phyloP scores from a whole-genome alignment of 371 early-diverging fungal species.

The Mortierella sp. region DNA sequence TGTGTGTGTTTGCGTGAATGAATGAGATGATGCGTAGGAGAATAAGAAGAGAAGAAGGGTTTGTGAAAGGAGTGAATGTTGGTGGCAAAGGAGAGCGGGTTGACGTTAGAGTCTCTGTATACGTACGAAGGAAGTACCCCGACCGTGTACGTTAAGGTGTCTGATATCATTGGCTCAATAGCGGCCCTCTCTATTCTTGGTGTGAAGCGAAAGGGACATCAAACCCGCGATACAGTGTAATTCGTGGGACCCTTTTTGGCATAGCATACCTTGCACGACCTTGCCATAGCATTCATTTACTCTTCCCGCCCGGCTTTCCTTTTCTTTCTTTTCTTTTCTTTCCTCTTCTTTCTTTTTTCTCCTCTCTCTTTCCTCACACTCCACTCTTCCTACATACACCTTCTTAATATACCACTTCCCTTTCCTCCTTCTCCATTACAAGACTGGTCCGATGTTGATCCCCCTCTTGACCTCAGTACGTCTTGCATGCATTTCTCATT shows the following conservation, averaged over 20 bases:
- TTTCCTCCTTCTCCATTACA: neutral
- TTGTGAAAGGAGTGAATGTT: neutral
- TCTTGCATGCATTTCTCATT: neutral
- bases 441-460: constrained; percentile 29
- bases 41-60: neutral
- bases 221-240: neutral
- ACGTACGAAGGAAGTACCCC: neutral
- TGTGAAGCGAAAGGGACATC: neutral
- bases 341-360: neutral
- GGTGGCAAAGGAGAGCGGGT: neutral
- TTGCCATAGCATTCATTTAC: neutral
- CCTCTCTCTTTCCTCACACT: neutral
- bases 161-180: neutral
- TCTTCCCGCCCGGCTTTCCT: neutral
- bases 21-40: neutral
- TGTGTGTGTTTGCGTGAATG: neutral
- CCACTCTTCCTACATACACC: neutral
- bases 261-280: neutral
- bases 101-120: neutral
- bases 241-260: neutral
- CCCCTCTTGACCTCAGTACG: constrained; percentile 32
- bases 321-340: neutral
- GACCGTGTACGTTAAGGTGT: neutral
- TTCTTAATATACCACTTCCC: neutral
- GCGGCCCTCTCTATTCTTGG: constrained; percentile 5